Percentiles rank a stretch among this genome's conserved stretches.
Evolutionary conservation across 2,329 filamentous ascomycete species (phyloP).

Genomic region (Aspergillus versicolor): DNA sequence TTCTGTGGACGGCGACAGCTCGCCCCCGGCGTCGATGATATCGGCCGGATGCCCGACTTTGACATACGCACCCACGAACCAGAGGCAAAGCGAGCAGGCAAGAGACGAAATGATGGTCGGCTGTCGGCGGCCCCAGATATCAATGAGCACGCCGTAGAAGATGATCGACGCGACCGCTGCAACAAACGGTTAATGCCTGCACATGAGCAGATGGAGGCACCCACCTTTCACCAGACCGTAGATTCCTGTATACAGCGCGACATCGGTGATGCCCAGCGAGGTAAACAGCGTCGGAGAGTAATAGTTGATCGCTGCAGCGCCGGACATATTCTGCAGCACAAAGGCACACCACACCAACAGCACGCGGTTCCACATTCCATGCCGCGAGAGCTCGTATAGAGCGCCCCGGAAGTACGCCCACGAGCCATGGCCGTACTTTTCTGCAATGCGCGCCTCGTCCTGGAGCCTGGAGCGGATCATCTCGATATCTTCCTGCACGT

Average conservation of each 20-base stretch:
- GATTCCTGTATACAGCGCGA: slow-evolving; percentile 20
- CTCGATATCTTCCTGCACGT: slow-evolving; percentile 16
- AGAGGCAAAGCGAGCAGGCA: slow-evolving; percentile 18
- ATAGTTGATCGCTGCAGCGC: slow-evolving; percentile 20
- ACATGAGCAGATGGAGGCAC: neutral
- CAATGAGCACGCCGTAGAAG: slow-evolving; percentile 21
- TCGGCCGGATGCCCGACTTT: slow-evolving; percentile 19
- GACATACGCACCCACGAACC: slow-evolving; percentile 22
- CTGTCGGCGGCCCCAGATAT: slow-evolving; percentile 16
- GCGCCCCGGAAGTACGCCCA: slow-evolving; percentile 25
- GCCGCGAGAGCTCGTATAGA: slow-evolving; percentile 17
- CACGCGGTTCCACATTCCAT: slow-evolving; percentile 43
- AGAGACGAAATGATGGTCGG: slow-evolving; percentile 21
- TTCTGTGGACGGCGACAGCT: slow-evolving; percentile 16
- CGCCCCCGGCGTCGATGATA: slow-evolving; percentile 8
- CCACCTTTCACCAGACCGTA: slow-evolving; percentile 21
- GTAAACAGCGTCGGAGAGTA: slow-evolving; percentile 21
- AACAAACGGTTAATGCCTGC: no score
- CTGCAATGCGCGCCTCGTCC: slow-evolving; percentile 13
- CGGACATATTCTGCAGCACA: slow-evolving; percentile 15
- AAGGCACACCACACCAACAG: slow-evolving; percentile 42
- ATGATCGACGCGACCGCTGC: slow-evolving; percentile 19
- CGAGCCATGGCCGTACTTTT: slow-evolving; percentile 22
- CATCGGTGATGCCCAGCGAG: slow-evolving; percentile 19
- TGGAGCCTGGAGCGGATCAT: slow-evolving; percentile 7